Conservation (phyloP, 306 rosid genomes). For the Vigna unguiculata region DNA sequence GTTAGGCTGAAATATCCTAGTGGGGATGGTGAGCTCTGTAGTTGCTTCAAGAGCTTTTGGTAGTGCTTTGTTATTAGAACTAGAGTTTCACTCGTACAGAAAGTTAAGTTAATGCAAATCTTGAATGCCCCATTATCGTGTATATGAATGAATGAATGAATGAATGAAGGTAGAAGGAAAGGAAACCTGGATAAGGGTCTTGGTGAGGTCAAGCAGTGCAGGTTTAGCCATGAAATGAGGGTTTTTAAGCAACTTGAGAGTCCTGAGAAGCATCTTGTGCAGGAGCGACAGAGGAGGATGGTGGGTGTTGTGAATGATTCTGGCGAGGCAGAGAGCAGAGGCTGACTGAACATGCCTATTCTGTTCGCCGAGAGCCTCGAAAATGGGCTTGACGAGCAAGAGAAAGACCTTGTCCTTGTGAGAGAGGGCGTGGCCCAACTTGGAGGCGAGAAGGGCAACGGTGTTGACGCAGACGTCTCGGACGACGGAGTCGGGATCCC, state of each 20-base stretch:
- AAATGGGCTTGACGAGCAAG: conserved; percentile 64
- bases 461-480: conserved; percentile 78
- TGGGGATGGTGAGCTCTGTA: too few species aligned
- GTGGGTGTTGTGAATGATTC: conserved; percentile 61
- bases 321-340: conserved; percentile 73
- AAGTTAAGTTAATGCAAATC: too few species aligned
- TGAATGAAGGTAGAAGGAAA: background rate
- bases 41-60: too few species aligned
- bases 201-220: conserved; percentile 68
- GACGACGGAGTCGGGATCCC: conserved; percentile 71
- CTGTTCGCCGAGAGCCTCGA: conserved; percentile 85
- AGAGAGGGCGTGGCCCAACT: background rate
- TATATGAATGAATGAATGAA: background rate
- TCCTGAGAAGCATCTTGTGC: conserved; percentile 68
- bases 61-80: too few species aligned
- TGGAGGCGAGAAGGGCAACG: conserved; percentile 57
- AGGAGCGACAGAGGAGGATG: conserved; percentile 68
- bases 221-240: conserved; percentile 86
- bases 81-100: too few species aligned
- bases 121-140: too few species aligned
- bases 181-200: conserved; percentile 68
- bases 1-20: too few species aligned
- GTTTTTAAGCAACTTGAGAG: conserved; percentile 74
- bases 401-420: conserved; percentile 56
- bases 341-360: conserved; percentile 76